phyloP scores from a whole-genome alignment of 192 early-diverging fungal species.

The Rhizophagus prolifer region DNA sequence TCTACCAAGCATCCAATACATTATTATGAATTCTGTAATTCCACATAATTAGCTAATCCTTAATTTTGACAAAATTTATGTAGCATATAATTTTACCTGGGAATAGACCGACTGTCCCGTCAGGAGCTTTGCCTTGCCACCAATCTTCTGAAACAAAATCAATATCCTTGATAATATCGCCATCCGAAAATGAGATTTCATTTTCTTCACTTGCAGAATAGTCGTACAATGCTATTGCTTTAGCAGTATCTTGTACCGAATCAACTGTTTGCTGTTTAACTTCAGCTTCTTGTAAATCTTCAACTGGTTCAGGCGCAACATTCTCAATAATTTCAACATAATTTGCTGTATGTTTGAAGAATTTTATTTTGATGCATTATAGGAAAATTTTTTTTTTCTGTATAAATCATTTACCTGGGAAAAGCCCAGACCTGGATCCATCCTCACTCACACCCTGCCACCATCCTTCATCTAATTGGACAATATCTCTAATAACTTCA shows the following conservation, averaged over 20 bases:
- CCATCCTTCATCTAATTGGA: constrained; percentile 88
- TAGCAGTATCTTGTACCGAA: constrained; percentile 40
- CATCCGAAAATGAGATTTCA: constrained; percentile 79
- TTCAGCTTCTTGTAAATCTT: constrained; percentile 16
- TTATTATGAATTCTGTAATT: neutral
- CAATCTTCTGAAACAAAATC: constrained; percentile 85
- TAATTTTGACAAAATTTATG: neutral
- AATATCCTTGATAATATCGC: constrained; percentile 75
- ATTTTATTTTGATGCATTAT: neutral
- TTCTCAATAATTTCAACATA: constrained; percentile 39
- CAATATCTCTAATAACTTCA: constrained; percentile 76
- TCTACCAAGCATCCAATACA: neutral
- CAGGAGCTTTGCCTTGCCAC: constrained; percentile 78
- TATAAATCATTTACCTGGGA: constrained; percentile 63
- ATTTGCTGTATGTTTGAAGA: constrained; percentile 33
- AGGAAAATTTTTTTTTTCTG: neutral
- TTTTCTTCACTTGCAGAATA: constrained; percentile 85
- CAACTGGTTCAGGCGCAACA: neutral
- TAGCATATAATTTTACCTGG: constrained; percentile 53
- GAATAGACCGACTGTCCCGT: constrained; percentile 66
- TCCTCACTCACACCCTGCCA: constrained; percentile 83
- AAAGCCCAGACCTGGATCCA: constrained; percentile 73
- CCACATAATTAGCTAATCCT: constrained; percentile 8
- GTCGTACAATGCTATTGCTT: constrained; percentile 66
- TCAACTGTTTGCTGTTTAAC: constrained; percentile 26